Evolutionary conservation across 1,284 basidiomycete genomes (phyloP).

Genomic region (Gymnopus androsaceus): DNA sequence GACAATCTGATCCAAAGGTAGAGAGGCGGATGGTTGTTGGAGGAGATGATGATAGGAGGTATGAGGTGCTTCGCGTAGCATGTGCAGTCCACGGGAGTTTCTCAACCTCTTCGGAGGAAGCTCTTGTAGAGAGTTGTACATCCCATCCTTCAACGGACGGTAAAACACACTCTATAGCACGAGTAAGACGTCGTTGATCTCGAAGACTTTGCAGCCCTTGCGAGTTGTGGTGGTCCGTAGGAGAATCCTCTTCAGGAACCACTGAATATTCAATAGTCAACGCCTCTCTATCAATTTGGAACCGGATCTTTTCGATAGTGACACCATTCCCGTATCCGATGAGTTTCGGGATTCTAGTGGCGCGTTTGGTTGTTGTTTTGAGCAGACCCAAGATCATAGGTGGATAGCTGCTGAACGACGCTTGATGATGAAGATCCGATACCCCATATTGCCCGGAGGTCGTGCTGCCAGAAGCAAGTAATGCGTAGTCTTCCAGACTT

Average conservation of each 20-base stretch:
- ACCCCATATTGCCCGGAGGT: conserved; percentile 88
- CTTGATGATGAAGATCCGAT: conserved; percentile 60
- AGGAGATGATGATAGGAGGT: conserved; percentile 33
- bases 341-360: conserved; percentile 75
- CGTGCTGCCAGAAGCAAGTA: conserved; percentile 95
- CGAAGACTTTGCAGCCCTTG: conserved; percentile 62
- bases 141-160: conserved; percentile 89
- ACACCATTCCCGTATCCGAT: conserved; percentile 83
- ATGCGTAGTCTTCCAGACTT: conserved; percentile 62
- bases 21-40: conserved; percentile 32
- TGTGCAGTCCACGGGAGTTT: conserved; percentile 75
- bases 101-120: conserved; percentile 70
- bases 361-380: conserved; percentile 75
- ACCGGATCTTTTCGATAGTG: conserved; percentile 74
- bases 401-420: conserved; percentile 73
- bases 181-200: conserved; percentile 67
- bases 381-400: conserved; percentile 80
- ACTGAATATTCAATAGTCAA: conserved; percentile 87
- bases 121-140: conserved; percentile 73
- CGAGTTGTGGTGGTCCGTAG: conserved; percentile 45
- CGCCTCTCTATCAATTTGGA: conserved; percentile 81
- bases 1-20: conserved; percentile 58
- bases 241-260: conserved; percentile 73
- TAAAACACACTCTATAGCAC: conserved; percentile 80
- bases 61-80: conserved; percentile 54